Evolutionary conservation across 495 filamentous ascomycete species (phyloP).

Genomic region (Neurospora sp.): DNA sequence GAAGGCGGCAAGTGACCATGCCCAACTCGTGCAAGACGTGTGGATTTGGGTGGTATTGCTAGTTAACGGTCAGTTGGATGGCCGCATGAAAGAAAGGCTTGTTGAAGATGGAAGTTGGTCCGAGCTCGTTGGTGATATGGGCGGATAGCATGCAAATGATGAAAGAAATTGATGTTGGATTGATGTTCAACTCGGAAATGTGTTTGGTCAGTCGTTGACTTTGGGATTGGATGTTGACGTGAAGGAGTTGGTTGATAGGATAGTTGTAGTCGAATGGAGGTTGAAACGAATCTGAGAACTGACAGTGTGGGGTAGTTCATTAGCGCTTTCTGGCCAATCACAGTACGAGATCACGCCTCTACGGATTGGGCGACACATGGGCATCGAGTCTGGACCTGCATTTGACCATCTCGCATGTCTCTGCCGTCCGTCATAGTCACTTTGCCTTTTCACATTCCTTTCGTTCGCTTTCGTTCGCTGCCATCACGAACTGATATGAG

Average conservation of each 20-base stretch:
- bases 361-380: not conserved
- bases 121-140: not conserved
- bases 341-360: not conserved
- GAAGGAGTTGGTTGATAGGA: not conserved
- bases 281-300: not conserved
- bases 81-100: not conserved
- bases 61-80: not conserved
- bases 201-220: not conserved
- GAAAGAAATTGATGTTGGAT: not conserved
- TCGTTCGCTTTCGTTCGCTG: not conserved
- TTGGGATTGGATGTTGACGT: not conserved
- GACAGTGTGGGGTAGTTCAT: not conserved
- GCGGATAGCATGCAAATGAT: not conserved
- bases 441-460: not conserved
- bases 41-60: not conserved
- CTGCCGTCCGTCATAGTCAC: not conserved
- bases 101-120: not conserved
- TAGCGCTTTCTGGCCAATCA: not conserved
- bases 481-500: not conserved
- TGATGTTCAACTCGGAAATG: not conserved
- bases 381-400: not conserved
- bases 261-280: not conserved
- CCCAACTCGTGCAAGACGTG: not conserved
- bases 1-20: not conserved
- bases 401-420: not conserved